Base-by-base conservation (phyloP, 2,329 filamentous ascomycete genomes). In the Huntiella decipiens region DNA sequence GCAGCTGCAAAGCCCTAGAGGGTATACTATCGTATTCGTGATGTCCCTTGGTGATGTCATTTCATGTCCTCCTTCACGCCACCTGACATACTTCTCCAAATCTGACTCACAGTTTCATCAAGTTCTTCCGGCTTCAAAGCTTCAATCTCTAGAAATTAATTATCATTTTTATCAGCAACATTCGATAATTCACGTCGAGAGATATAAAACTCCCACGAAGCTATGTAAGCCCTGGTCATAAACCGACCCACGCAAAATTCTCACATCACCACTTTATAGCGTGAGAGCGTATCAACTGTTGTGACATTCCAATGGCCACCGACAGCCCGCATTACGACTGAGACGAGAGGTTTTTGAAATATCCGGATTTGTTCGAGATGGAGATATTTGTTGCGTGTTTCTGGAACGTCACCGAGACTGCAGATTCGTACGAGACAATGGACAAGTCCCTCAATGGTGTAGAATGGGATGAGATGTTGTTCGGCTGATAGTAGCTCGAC, bases 211-310 rank as follows among this genome's bases (percentile, higher is more conserved):
- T 46, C 38, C 36, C 35, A 42, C 2, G 44, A 32, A n/a, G 38
- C 15, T 12, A 13, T 15, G 5, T 10, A 28, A 5, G 38, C 44
- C n/a, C n/a, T 13, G 7, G 2, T 34, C 11, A 41, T 6, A 5
- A 32, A 46, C 12, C 44, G 19, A 3, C 38, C 37, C 10, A 32
- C 31, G 28, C 28, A 46, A 36, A 41, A 46, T 22, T 46, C 44
- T 1, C 35, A 15, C 44, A 45, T 41, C 4, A 31, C 36, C 13
- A 40, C 19, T 19, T 46, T 38, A 40, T 46, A 46, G 32, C 32
- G 12, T 1, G 10, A 19, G 2, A 12, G 5, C 8, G 15, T 13
- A 31, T 37, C 45, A 16, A 37, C 19, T 8, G 13, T 36, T 12
- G 17, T 16, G 16, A 42, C 38, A 3, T 13, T 22, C 45, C 32